Evolutionary conservation across 768 basidiomycete genomes (phyloP).

Genomic region (Mycena filopes): DNA sequence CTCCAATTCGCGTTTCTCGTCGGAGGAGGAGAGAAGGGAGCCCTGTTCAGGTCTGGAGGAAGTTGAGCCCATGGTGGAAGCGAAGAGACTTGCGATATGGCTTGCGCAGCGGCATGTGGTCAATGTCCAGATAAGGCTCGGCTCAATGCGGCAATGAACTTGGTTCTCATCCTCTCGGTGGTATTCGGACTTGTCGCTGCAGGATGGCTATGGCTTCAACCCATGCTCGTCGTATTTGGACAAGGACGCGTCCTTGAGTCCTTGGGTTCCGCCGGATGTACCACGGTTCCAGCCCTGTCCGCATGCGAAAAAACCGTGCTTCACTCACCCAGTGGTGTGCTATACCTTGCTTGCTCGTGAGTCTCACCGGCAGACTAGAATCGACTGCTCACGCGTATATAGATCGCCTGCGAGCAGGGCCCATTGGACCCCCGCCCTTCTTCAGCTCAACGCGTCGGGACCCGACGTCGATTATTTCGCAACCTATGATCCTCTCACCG

Average conservation of each 20-base stretch:
- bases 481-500: constrained; percentile 62
- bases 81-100: constrained; percentile 11
- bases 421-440: constrained; percentile 62
- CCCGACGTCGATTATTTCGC: constrained; percentile 65
- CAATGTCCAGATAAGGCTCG: neutral
- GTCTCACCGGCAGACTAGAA: too few species aligned
- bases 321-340: constrained; percentile 64
- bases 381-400: too few species aligned
- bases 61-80: constrained; percentile 29
- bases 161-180: constrained; percentile 35
- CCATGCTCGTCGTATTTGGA: constrained; percentile 55
- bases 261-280: constrained; percentile 62
- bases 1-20: constrained; percentile 8
- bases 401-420: constrained; percentile 55
- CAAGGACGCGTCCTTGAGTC: constrained; percentile 55
- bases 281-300: constrained; percentile 59
- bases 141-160: constrained; percentile 34
- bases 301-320: constrained; percentile 77
- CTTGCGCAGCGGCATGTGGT: neutral
- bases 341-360: constrained; percentile 77
- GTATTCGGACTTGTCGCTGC: constrained; percentile 55
- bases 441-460: constrained; percentile 49
- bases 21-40: constrained; percentile 26
- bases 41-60: constrained; percentile 24
- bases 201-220: constrained; percentile 59